Evolutionary conservation across 768 basidiomycete species (phyloP), one percentile per base, ranked within the genome.

Genomic region (Infundibulicybe gibba): DNA sequence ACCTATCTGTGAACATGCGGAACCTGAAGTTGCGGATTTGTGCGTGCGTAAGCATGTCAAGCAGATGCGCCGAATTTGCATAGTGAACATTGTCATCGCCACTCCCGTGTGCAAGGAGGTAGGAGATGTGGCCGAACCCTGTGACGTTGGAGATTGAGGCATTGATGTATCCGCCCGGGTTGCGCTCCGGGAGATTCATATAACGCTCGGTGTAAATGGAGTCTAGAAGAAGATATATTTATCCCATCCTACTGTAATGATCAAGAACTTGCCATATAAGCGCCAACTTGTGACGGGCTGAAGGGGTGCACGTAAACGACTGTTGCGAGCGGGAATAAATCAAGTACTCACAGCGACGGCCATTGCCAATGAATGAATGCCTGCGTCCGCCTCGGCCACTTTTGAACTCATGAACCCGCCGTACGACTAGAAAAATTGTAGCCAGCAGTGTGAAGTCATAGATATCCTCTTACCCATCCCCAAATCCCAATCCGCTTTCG

Each of bases 51-150:
- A 99, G 79, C 84, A 97, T 94, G 65, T 98, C 95, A 32, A 99
- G 67, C 57, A 99, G 60, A 54, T 89, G 89, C 11, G 93, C 93
- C 45, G 88, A 83, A 67, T 99, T 94, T 33, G 88, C 81, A 58
- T 80, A 94, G 66, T 99, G 97, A 38, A 99, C 94, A 59, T 98
- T 98, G 62, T 98, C 95, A 61, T 98, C 95, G 8, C 86, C 95
- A 54, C 85, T 92, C 25, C 97, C 97, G 57, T 97, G 94, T 8
- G 88, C 90, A 44, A 97, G 80, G 42, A 94, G 63, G 63, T 79
- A 98, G 53, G 92, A 80, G 25, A 85, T 75, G 48, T 87, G 72
- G 52, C 79, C 68, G 74, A 98, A 99, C 3, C 85, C 92, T 9
- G 85, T 85, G 41, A 97, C 92, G 59, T 90, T 84, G 47, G 86